phyloP scores from a whole-genome alignment of 805 yeast genomes.

The Candida vartiovaarae region DNA sequence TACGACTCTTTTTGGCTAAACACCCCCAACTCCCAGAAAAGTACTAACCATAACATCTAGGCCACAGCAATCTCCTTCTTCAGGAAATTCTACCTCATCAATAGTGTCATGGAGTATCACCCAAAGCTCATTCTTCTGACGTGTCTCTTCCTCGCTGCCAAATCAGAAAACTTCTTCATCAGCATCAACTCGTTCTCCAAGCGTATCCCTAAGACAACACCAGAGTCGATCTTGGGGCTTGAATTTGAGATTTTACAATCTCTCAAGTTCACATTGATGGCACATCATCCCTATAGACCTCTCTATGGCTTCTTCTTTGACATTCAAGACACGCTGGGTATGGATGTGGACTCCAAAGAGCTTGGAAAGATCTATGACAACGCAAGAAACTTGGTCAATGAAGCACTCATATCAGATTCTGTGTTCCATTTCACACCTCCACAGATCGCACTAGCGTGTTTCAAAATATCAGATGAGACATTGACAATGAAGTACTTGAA shows the following conservation, averaged over 20 bases:
- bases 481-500: conserved; percentile 61
- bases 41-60: conserved; percentile 4
- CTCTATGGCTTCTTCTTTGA: conserved; percentile 94
- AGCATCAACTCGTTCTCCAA: conserved; percentile 74
- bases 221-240: conserved; percentile 61
- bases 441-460: conserved; percentile 86
- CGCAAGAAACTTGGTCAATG: conserved; percentile 59
- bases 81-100: conserved; percentile 68
- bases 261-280: conserved; percentile 69
- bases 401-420: conserved; percentile 70
- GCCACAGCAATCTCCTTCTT: conserved; percentile 83
- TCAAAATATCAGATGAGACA: conserved; percentile 58
- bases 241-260: conserved; percentile 75
- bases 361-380: conserved; percentile 65
- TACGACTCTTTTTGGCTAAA: not conserved
- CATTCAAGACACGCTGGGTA: conserved; percentile 51
- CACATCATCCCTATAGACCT: conserved; percentile 85
- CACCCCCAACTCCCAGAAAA: not conserved
- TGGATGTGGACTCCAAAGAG: conserved; percentile 41
- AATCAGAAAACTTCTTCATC: conserved; percentile 85
- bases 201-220: conserved; percentile 59
- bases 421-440: conserved; percentile 84
- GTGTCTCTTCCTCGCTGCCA: conserved; percentile 85
- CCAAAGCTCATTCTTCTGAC: conserved; percentile 80
- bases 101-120: conserved; percentile 81